phyloP scores from a whole-genome alignment of 495 filamentous ascomycete genomes.

The Niebla homalea region DNA sequence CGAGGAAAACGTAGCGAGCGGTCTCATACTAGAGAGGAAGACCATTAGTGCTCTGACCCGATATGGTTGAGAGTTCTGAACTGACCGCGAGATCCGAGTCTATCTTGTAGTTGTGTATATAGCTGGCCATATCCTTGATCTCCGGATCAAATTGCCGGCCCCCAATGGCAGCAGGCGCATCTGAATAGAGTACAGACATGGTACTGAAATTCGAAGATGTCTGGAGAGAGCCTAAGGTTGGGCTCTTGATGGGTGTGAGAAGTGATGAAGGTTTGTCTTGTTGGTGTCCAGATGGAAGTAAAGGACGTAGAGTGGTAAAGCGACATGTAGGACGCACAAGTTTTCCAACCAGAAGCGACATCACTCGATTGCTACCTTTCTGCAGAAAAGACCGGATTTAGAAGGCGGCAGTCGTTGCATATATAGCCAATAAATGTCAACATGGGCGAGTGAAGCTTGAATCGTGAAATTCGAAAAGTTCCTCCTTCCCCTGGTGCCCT shows the following conservation, averaged over 20 bases:
- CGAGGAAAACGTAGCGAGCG: constrained; percentile 75
- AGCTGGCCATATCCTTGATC: constrained; percentile 85
- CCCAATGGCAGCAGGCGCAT: constrained; percentile 23
- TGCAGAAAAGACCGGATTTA: no score
- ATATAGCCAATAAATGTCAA: no score
- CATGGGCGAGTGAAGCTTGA: no score
- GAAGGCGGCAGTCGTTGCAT: no score
- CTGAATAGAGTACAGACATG: constrained; percentile 33
- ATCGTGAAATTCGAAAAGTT: no score
- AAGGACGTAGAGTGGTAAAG: no score
- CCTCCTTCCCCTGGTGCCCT: no score
- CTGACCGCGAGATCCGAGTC: constrained; percentile 85
- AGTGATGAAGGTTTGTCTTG: neutral
- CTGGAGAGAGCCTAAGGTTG: neutral
- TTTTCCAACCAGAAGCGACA: neutral
- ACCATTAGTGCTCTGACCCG: neutral
- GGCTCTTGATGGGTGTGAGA: neutral
- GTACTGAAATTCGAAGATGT: constrained; percentile 25
- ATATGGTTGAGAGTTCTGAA: constrained; percentile 3
- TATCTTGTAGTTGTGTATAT: constrained; percentile 84
- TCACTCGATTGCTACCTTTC: no score
- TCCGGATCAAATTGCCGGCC: constrained; percentile 63
- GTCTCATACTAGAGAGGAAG: constrained; percentile 63
- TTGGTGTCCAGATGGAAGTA: neutral
- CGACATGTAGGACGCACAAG: no score